Base-by-base conservation (phyloP, 106 monocot species). In the Hemerocallis citrina region DNA sequence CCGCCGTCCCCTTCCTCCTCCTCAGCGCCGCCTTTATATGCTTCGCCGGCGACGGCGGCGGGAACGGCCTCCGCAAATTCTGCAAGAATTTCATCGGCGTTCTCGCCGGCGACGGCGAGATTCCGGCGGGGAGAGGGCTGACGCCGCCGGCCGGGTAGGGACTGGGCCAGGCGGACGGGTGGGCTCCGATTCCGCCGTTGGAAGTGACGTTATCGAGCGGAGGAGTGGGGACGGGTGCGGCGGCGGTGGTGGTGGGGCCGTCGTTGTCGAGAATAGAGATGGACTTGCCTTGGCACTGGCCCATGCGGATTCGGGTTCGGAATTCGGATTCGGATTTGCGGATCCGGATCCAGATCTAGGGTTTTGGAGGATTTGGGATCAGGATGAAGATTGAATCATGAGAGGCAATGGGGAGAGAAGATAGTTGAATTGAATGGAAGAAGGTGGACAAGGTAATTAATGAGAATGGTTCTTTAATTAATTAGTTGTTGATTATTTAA, bases 1-100 rank as follows among this genome's bases (percentile, higher is more conserved):
- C 34, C 43, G 40, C 56, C 34, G 47, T 55, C 48, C 74, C 79
- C 19, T 66, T 68, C 21, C 79, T 57, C 44, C 64, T 69, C 6
- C 69, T 74, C 28, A 79, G 70, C 39, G 73, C 37, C 3, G 79
- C 74, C 61, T 74, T 79, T 22, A 79, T 79, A 50, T 73, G 73
- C 58, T 79, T 79, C 16, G 78, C 78, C 1, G 78, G 79, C 9
- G 79, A 79, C 28, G 74, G 79, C 32, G 82, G 82, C 0, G 79
- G 82, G 56, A 82, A 88, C 13, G 82, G 88, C 17, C 79, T 57
- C 64, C 79, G 73, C 39, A 59, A 27, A 12, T 23, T 59, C 59
- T 59, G 61, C 30, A 88, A 83, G 59, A 88, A 52, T 35, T 79
- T 66, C 29, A 56, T 32, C 16, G 88, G 88, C 1, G 83, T 94